Percentiles rank a stretch among this genome's conserved stretches.
phyloP scores from a whole-genome alignment of 2,329 filamentous ascomycete genomes.

The Fusarium dlaminii region DNA sequence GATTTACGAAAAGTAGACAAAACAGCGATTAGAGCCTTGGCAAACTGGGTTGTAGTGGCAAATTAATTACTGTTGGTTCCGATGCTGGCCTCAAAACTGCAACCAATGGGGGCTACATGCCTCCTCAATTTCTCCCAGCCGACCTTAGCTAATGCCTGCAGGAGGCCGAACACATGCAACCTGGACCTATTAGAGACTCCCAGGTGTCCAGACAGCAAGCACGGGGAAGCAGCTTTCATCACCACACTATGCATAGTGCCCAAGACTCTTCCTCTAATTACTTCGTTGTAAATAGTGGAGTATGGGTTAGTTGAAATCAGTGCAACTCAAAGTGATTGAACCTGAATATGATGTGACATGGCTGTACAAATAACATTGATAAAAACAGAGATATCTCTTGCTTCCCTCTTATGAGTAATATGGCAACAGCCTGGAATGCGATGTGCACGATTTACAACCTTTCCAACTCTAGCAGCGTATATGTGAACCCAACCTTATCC shows the following conservation, averaged over 20 bases:
- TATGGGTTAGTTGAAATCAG: too few relatives aligned
- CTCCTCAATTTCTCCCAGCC: background rate
- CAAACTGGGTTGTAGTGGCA: accelerated
- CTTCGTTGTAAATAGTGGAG: accelerated
- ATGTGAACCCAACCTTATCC: background rate
- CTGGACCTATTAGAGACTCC: background rate
- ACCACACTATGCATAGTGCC: background rate
- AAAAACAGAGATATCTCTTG: accelerated
- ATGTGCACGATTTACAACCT: background rate
- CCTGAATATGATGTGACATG: background rate
- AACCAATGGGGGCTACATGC: accelerated
- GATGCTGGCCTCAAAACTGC: background rate
- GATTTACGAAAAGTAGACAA: background rate
- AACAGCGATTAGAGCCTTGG: accelerated
- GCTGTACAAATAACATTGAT: background rate
- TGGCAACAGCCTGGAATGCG: accelerated
- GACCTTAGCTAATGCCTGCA: background rate
- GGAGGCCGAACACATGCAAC: background rate
- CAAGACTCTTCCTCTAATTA: background rate
- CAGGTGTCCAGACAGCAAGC: background rate
- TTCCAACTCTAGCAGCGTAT: background rate
- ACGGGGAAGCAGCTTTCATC: too few relatives aligned
- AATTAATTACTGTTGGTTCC: background rate
- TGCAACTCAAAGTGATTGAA: background rate
- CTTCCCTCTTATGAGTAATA: accelerated